Conservation (phyloP, 2,329 filamentous ascomycete species). For the Bipolaris zeicola region DNA sequence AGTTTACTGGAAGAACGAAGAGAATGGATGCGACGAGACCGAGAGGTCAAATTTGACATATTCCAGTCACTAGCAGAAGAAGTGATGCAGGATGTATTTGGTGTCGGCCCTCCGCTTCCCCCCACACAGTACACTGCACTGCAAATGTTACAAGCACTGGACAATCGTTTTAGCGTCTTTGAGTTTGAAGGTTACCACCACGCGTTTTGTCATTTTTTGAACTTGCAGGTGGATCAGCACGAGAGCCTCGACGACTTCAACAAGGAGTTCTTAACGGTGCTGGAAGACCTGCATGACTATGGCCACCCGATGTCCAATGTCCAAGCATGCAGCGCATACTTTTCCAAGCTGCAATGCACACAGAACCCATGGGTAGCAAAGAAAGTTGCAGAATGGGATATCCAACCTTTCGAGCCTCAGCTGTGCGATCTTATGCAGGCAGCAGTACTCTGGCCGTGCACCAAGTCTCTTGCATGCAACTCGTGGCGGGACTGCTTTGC, state of each 20-base stretch:
- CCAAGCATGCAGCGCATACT: conserved; percentile 47
- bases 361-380: conserved; percentile 46
- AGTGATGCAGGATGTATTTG: conserved; percentile 46
- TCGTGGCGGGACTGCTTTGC: conserved; percentile 21
- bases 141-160: conserved; percentile 42
- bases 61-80: conserved; percentile 46
- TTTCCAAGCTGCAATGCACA: conserved; percentile 46
- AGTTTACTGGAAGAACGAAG: conserved; percentile 42
- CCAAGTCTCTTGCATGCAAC: conserved; percentile 33
- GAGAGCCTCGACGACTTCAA: conserved; percentile 43
- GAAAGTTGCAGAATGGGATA: conserved; percentile 41
- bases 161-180: conserved; percentile 35
- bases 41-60: conserved; percentile 46
- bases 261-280: conserved; percentile 37
- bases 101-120: conserved; percentile 42
- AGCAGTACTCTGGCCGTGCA: conserved; percentile 40
- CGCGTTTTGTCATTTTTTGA: conserved; percentile 46
- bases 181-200: conserved; percentile 46
- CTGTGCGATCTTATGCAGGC: conserved; percentile 39
- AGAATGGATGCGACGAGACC: conserved; percentile 44
- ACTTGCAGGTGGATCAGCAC: conserved; percentile 45
- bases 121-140: conserved; percentile 39
- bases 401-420: conserved; percentile 24
- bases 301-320: conserved; percentile 41
- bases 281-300: conserved; percentile 44